These are phyloP conservation scores for Dalbergia cochinchinensis DNA, from an alignment of 306 rosid species.

Conservation along the genomic window DNA sequence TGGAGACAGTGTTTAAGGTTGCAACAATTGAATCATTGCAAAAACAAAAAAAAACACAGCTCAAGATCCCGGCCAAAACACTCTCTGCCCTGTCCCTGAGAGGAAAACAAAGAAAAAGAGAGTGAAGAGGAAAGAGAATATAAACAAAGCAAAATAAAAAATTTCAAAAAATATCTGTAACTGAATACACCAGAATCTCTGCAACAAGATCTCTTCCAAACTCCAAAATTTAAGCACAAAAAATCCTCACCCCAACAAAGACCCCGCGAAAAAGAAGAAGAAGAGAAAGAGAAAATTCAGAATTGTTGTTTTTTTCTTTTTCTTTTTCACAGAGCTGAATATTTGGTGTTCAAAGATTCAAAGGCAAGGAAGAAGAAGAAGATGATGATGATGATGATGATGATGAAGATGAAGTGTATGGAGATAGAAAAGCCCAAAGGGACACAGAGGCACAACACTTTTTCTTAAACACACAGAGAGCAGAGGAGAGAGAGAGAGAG, in stretches of 20 bases:
- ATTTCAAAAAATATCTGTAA: constrained; percentile 25
- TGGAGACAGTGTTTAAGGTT: constrained; percentile 23
- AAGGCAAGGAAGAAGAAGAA: not conserved
- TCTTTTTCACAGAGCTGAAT: constrained; percentile 12
- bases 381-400: not conserved
- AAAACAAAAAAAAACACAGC: constrained; percentile 29
- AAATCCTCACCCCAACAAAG: constrained; percentile 19
- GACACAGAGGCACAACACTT: constrained; percentile 22
- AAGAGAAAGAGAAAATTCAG: not conserved
- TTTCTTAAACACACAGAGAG: not conserved
- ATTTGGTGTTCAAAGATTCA: constrained; percentile 46
- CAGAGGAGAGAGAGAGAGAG: constrained; percentile 37
- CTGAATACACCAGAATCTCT: constrained; percentile 44
- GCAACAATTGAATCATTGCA: constrained; percentile 31
- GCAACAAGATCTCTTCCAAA: constrained; percentile 33
- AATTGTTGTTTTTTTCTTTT: not conserved
- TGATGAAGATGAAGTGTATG: constrained; percentile 27
- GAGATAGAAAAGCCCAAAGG: constrained; percentile 49
- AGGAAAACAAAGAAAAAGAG: not conserved
- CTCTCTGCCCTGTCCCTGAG: constrained; percentile 40
- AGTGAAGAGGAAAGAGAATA: not conserved
- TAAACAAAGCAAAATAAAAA: not conserved
- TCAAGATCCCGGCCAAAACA: constrained; percentile 49
- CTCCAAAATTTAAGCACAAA: constrained; percentile 39
- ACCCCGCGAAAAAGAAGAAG: not conserved